phyloP scores from a whole-genome alignment of 495 filamentous ascomycete species.

The Aspergillus egyptiacus region DNA sequence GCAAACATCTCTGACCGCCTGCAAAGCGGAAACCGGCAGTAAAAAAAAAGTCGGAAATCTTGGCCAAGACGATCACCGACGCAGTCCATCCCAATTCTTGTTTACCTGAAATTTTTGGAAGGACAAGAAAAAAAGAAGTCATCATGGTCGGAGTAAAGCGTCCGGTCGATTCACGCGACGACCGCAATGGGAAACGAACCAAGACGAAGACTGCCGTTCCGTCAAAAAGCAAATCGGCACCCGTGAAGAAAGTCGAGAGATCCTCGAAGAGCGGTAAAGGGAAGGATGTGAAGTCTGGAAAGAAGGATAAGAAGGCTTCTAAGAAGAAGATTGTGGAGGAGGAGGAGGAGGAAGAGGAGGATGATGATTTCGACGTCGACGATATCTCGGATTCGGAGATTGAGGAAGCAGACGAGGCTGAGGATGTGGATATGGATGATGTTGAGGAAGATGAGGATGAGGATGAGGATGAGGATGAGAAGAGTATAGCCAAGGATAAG shows the following conservation, averaged over 20 bases:
- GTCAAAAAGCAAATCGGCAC: constrained; percentile 30
- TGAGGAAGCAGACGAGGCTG: constrained; percentile 29
- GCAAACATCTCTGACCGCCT: constrained; percentile 3
- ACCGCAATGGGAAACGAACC: constrained; percentile 44
- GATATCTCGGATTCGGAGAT: constrained; percentile 39
- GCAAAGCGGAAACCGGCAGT: background rate
- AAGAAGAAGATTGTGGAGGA: constrained; percentile 31
- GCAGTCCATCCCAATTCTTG: background rate
- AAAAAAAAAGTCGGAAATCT: constrained; percentile 8
- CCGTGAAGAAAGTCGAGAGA: constrained; percentile 30
- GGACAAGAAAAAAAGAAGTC: constrained; percentile 7
- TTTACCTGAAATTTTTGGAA: background rate
- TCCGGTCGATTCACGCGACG: constrained; percentile 36
- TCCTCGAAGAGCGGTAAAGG: constrained; percentile 24
- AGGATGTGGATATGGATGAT: constrained; percentile 36
- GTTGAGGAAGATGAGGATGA: constrained; percentile 25
- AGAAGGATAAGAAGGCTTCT: constrained; percentile 32
- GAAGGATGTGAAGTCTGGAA: constrained; percentile 23
- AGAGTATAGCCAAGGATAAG: constrained; percentile 14
- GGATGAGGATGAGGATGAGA: constrained; percentile 26
- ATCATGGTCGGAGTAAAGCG: constrained; percentile 44
- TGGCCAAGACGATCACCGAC: background rate
- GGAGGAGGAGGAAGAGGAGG: constrained; percentile 30
- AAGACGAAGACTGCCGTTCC: constrained; percentile 38
- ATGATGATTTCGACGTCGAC: constrained; percentile 42